These are phyloP conservation scores for Amauroascus niger DNA, from an alignment of 2,329 filamentous ascomycete genomes.

Conservation along the genomic window DNA sequence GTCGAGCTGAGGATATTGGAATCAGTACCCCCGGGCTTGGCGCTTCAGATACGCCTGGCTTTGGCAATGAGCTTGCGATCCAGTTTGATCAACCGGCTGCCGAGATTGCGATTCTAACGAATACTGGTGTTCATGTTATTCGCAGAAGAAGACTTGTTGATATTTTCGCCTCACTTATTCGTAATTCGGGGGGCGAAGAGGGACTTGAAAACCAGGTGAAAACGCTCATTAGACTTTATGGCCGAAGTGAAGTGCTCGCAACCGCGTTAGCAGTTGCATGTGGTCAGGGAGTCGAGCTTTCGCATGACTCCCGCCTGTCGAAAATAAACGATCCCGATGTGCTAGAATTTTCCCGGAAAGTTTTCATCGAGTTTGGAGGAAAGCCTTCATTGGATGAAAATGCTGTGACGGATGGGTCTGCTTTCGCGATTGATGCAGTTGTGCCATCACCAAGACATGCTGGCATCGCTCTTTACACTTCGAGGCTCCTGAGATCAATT, in stretches of 20 bases:
- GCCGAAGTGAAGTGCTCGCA: slow-evolving; percentile 77
- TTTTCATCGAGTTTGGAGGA: slow-evolving; percentile 87
- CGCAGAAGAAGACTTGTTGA: slow-evolving; percentile 78
- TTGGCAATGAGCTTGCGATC: slow-evolving; percentile 91
- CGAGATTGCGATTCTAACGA: slow-evolving; percentile 86
- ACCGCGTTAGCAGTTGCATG: slow-evolving; percentile 90
- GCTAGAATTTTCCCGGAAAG: slow-evolving; percentile 70
- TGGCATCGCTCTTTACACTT: slow-evolving; percentile 77
- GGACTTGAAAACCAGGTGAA: slow-evolving; percentile 72
- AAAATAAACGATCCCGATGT: slow-evolving; percentile 72
- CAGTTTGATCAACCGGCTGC: slow-evolving; percentile 77
- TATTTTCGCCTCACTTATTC: slow-evolving; percentile 74
- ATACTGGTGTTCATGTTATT: slow-evolving; percentile 78
- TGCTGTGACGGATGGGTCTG: slow-evolving; percentile 48
- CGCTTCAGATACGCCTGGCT: slow-evolving; percentile 59
- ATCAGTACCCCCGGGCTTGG: slow-evolving; percentile 64
- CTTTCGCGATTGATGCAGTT: slow-evolving; percentile 69
- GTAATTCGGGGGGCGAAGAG: slow-evolving; percentile 59
- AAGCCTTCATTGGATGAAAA: slow-evolving; percentile 78
- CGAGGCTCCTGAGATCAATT: slow-evolving; percentile 74
- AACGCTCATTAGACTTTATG: slow-evolving; percentile 76
- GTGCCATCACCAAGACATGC: slow-evolving; percentile 81
- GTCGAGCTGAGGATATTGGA: slow-evolving; percentile 68
- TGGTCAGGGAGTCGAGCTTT: slow-evolving; percentile 78
- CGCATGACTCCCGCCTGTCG: slow-evolving; percentile 58